A percentile compares a stretch with the other conserved stretches of the same genome.
These are phyloP conservation scores for Cicer yamashitae DNA, from an alignment of 306 rosid genomes.

Conservation along the genomic window DNA sequence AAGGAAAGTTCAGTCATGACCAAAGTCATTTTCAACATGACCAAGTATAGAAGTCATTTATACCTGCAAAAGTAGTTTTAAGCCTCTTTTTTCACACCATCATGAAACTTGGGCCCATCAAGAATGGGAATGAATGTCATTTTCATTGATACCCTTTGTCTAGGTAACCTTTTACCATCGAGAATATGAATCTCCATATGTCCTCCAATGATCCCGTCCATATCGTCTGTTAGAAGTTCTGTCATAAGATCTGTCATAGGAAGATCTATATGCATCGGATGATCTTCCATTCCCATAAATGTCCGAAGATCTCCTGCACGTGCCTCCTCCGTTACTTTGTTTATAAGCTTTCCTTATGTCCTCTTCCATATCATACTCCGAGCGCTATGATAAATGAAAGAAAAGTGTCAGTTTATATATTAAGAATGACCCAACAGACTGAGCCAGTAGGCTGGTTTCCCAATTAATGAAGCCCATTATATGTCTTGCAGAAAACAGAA, in stretches of 20 bases:
- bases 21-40: conserved; percentile 38
- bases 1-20: conserved; percentile 26
- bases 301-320: conserved; percentile 61
- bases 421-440: conserved; percentile 21
- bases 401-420: conserved; percentile 34
- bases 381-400: conserved; percentile 58
- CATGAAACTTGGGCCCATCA: conserved; percentile 40
- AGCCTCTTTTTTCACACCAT: conserved; percentile 37
- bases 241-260: conserved; percentile 61
- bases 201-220: conserved; percentile 53
- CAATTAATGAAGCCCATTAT: conserved; percentile 14
- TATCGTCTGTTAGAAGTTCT: conserved; percentile 49
- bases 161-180: conserved; percentile 45
- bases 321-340: conserved; percentile 57
- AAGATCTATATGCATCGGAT: conserved; percentile 51
- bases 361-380: conserved; percentile 86
- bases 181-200: conserved; percentile 52
- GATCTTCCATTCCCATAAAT: conserved; percentile 52
- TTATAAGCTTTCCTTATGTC: conserved; percentile 67
- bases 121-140: conserved; percentile 32
- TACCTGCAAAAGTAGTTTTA: conserved; percentile 43
- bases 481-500: conserved; percentile 24
- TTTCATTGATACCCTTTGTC: conserved; percentile 21
- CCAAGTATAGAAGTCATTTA: conserved; percentile 24
- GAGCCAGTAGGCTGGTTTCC: conserved; percentile 19